phyloP scores from a whole-genome alignment of 345 rosid genomes.

The Corchorus olitorius region DNA sequence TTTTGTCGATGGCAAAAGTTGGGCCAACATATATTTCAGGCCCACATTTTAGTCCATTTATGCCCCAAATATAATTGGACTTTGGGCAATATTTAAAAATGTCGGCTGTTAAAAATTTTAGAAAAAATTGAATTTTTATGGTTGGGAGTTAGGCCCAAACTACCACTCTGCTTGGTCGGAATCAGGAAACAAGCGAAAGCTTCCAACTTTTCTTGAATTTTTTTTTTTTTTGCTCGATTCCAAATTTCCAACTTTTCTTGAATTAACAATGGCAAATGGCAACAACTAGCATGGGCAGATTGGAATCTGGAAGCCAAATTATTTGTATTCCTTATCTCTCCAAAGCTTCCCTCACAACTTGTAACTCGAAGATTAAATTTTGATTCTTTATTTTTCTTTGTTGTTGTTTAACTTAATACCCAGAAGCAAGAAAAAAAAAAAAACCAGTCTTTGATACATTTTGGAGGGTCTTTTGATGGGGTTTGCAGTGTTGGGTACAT shows the following conservation, averaged over 20 bases:
- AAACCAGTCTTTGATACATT: slow-evolving; percentile 1
- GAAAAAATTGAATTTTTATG: no score
- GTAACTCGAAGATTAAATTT: not conserved
- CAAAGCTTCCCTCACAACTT: not conserved
- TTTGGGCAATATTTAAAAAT: no score
- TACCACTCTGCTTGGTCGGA: no score
- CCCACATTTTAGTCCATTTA: not conserved
- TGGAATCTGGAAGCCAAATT: not conserved
- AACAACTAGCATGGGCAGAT: not conserved
- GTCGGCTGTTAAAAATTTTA: no score
- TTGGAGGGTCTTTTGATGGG: slow-evolving; percentile 40
- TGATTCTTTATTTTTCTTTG: not conserved
- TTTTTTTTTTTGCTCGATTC: no score
- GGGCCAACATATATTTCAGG: not conserved
- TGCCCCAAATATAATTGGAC: not conserved
- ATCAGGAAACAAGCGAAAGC: no score
- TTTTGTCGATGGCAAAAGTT: not conserved
- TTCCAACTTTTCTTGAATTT: no score
- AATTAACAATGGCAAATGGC: not conserved
- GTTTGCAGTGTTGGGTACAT: slow-evolving; percentile 42
- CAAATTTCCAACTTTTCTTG: not conserved
- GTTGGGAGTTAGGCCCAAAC: no score
- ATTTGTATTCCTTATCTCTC: not conserved
- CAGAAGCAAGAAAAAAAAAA: not conserved
- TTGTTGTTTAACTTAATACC: not conserved